Percentiles rank a stretch among this genome's conserved stretches.
Conservation (phyloP, 2,329 filamentous ascomycete genomes). For the Escovopsis sp. region DNA sequence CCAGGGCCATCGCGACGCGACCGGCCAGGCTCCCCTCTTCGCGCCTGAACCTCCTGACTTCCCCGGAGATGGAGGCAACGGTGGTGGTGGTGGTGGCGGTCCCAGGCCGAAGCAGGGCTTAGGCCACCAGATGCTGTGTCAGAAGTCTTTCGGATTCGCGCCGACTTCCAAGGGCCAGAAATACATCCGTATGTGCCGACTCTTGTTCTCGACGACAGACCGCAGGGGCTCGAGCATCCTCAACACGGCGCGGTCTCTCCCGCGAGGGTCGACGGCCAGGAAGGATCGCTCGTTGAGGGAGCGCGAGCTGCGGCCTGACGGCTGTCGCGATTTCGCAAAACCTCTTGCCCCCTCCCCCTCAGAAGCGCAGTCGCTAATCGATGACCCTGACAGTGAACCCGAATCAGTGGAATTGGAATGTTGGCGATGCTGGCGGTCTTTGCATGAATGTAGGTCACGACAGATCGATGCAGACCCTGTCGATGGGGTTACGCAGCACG, state of each 20-base stretch:
- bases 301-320: too few relatives aligned
- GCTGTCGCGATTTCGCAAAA: too few relatives aligned
- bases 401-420: conserved; percentile 37
- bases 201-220: not conserved
- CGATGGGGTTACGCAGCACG: not conserved
- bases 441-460: conserved; percentile 36
- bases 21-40: conserved; percentile 31
- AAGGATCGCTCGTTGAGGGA: too few relatives aligned
- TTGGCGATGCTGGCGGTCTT: conserved; percentile 23
- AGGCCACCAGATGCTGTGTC: conserved; percentile 24
- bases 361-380: not conserved
- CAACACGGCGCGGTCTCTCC: too few relatives aligned
- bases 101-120: conserved; percentile 16
- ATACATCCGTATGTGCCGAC: conserved; percentile 29
- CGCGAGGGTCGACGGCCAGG: too few relatives aligned
- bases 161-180: conserved; percentile 27
- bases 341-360: too few relatives aligned
- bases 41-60: conserved; percentile 12
- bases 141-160: conserved; percentile 29
- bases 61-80: conserved; percentile 9
- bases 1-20: conserved; percentile 27
- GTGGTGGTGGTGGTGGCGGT: conserved; percentile 10
- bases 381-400: conserved; percentile 31
- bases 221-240: too few relatives aligned
- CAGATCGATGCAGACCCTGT: not conserved